Conservation (phyloP, 2,329 filamentous ascomycete species). For the Trichoderma simmonsii region DNA sequence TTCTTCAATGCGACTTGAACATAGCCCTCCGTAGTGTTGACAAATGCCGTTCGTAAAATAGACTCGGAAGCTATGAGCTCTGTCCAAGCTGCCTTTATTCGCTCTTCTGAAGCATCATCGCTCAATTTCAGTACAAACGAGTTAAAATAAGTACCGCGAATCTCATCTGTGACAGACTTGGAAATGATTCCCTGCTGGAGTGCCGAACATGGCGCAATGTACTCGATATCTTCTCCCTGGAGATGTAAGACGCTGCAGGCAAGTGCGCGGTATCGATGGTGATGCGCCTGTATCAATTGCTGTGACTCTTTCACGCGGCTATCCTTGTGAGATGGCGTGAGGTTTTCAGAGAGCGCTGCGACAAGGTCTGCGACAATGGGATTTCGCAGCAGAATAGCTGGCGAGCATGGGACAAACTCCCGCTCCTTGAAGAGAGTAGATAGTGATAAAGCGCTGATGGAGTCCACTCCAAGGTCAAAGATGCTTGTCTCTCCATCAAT, state of each 20-base stretch:
- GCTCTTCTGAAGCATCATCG: constrained; percentile 40
- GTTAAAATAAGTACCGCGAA: constrained; percentile 69
- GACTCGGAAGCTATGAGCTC: constrained; percentile 50
- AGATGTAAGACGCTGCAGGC: constrained; percentile 54
- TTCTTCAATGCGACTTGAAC: constrained; percentile 65
- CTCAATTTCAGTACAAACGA: constrained; percentile 62
- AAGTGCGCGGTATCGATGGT: constrained; percentile 55
- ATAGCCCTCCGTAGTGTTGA: constrained; percentile 70
- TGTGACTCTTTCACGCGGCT: constrained; percentile 45
- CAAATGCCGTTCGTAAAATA: constrained; percentile 70
- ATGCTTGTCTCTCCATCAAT: constrained; percentile 62
- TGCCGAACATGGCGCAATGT: constrained; percentile 77
- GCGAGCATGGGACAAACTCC: constrained; percentile 59
- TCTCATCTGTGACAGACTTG: constrained; percentile 55
- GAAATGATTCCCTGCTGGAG: constrained; percentile 85
- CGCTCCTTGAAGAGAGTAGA: constrained; percentile 59
- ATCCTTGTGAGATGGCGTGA: not conserved
- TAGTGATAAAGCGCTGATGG: constrained; percentile 75
- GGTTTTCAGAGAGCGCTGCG: constrained; percentile 30
- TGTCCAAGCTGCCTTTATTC: constrained; percentile 57
- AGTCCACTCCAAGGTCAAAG: constrained; percentile 85
- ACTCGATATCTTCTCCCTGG: constrained; percentile 57
- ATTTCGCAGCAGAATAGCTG: constrained; percentile 66
- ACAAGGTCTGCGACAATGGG: constrained; percentile 49
- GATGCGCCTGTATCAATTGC: constrained; percentile 61